Conservation (phyloP, 2,329 filamentous ascomycete species). For the Botrytis tulipae region DNA sequence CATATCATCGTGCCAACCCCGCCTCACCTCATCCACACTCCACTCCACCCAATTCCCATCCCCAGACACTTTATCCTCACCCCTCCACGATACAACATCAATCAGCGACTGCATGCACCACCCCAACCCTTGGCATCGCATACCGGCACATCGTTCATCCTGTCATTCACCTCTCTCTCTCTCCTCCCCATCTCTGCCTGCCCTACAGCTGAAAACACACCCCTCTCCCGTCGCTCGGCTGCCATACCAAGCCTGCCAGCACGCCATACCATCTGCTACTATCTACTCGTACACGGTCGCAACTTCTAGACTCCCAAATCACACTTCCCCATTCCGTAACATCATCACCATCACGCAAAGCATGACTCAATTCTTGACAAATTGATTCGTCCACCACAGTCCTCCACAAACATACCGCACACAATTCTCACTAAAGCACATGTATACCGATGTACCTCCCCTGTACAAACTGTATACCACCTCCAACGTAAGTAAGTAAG, state of each 20-base stretch:
- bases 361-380: neutral
- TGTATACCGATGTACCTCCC: neutral
- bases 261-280: neutral
- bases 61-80: neutral
- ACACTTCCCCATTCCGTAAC: neutral
- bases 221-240: neutral
- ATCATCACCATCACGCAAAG: neutral
- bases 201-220: constrained; percentile 6
- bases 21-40: neutral
- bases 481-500: neutral
- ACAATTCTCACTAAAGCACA: neutral
- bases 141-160: neutral
- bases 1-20: neutral
- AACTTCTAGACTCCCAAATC: neutral
- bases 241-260: constrained; percentile 8
- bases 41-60: neutral
- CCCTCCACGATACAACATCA: neutral
- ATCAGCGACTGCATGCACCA: constrained; percentile 2
- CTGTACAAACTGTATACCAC: neutral
- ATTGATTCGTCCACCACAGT: neutral
- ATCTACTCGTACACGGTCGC: neutral
- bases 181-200: neutral
- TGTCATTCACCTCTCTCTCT: neutral
- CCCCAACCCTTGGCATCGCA: neutral
- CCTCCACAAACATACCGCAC: neutral